phyloP scores from a whole-genome alignment of 805 yeast genomes.

The Torulaspora quercuum region DNA sequence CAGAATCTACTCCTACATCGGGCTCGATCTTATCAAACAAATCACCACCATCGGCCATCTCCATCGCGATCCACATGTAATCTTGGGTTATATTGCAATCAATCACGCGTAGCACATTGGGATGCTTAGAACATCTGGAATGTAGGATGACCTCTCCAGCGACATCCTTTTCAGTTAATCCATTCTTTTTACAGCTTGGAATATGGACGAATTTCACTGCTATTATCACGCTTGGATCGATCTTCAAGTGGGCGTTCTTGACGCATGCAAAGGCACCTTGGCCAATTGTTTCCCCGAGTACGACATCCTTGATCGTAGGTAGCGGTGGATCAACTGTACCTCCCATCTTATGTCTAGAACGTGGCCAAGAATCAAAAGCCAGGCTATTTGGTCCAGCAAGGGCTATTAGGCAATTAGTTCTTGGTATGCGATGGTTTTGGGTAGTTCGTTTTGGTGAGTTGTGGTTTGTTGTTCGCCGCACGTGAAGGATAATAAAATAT shows the following conservation, averaged over 20 bases:
- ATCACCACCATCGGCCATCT: constrained; percentile 72
- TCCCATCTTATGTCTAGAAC: background rate
- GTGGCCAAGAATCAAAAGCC: background rate
- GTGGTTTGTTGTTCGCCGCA: too few relatives aligned
- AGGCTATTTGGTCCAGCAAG: background rate
- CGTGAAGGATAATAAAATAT: too few relatives aligned
- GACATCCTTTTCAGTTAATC: constrained; percentile 41
- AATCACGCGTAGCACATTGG: constrained; percentile 53
- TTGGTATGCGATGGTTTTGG: too few relatives aligned
- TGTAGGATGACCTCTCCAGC: constrained; percentile 59
- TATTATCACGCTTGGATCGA: constrained; percentile 40
- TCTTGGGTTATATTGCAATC: constrained; percentile 52
- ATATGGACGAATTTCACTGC: constrained; percentile 60
- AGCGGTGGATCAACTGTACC: constrained; percentile 26
- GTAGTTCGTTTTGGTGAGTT: too few relatives aligned
- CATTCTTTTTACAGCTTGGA: constrained; percentile 36
- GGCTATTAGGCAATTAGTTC: too few relatives aligned
- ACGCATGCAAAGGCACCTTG: constrained; percentile 68
- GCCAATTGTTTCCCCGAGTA: constrained; percentile 53
- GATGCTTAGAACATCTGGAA: constrained; percentile 53
- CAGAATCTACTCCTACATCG: constrained; percentile 63
- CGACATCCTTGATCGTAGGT: constrained; percentile 48
- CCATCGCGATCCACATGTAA: constrained; percentile 66
- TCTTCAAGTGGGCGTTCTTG: constrained; percentile 44
- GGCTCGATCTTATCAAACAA: constrained; percentile 76